phyloP scores from a whole-genome alignment of 768 basidiomycete species.

The Wakefieldia striispora region DNA sequence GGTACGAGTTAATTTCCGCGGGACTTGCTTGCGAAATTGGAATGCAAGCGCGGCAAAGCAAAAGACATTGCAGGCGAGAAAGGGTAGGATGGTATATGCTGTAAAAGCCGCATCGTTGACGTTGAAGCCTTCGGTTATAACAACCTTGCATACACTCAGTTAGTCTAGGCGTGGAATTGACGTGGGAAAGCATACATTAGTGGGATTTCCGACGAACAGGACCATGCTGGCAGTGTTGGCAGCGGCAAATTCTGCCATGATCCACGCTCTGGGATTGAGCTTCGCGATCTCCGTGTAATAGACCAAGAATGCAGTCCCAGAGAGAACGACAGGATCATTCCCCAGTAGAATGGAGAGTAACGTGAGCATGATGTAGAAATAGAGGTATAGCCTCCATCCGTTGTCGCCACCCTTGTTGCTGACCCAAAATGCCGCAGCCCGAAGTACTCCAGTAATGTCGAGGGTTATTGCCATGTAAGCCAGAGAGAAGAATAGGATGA shows the following conservation, averaged over 20 bases:
- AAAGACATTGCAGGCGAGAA: constrained; percentile 62
- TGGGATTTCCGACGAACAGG: constrained; percentile 86
- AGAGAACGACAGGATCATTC: constrained; percentile 92
- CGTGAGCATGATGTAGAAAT: constrained; percentile 84
- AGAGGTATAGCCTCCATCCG: constrained; percentile 71
- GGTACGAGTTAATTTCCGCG: constrained; percentile 38
- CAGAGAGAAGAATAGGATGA: constrained; percentile 88
- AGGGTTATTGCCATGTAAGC: constrained; percentile 93
- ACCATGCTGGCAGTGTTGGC: constrained; percentile 79
- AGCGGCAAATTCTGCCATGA: constrained; percentile 73
- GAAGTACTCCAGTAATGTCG: constrained; percentile 84
- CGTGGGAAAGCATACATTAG: constrained; percentile 51
- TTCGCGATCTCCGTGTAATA: constrained; percentile 72
- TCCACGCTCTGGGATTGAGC: constrained; percentile 59
- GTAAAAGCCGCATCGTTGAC: constrained; percentile 79
- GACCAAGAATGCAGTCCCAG: constrained; percentile 85
- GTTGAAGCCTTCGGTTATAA: constrained; percentile 83
- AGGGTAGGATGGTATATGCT: constrained; percentile 80
- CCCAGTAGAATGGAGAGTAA: constrained; percentile 77
- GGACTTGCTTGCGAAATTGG: constrained; percentile 60
- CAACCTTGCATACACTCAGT: constrained; percentile 37
- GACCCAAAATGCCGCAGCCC: constrained; percentile 87
- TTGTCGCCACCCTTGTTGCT: constrained; percentile 73
- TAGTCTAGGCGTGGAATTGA: not conserved
- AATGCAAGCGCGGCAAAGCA: constrained; percentile 58